Conservation (phyloP, 805 yeast species). For the Wickerhamomyces sydowiorum region DNA sequence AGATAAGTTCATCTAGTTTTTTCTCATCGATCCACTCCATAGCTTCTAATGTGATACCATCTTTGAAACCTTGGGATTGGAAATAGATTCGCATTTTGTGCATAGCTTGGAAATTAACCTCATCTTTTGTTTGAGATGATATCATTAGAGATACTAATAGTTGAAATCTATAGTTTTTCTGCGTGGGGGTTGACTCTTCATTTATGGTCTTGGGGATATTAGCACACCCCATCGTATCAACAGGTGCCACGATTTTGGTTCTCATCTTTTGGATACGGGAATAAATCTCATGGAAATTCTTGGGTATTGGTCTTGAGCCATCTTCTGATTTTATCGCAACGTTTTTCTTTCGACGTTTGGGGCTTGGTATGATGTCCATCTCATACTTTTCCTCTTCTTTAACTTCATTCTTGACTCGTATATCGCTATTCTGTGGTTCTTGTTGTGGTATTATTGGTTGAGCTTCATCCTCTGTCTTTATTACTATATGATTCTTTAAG, state of each 20-base stretch:
- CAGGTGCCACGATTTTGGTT: conserved; percentile 64
- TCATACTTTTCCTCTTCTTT: conserved; percentile 4
- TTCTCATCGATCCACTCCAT: conserved; percentile 43
- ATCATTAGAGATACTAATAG: conserved; percentile 76
- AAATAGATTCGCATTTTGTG: conserved; percentile 46
- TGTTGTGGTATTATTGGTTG: background rate
- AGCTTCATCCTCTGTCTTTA: background rate
- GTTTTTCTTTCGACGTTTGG: conserved; percentile 4
- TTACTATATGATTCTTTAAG: background rate
- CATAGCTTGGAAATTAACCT: conserved; percentile 73
- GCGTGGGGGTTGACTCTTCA: conserved; percentile 23
- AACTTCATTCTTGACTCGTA: conserved; percentile 3
- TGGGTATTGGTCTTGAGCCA: conserved; percentile 23
- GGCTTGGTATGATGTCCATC: conserved; percentile 1
- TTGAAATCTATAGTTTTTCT: conserved; percentile 56
- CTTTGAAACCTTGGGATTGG: conserved; percentile 31
- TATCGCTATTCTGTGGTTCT: background rate
- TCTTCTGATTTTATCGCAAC: background rate
- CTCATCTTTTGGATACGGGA: conserved; percentile 65
- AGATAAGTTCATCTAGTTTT: conserved; percentile 60
- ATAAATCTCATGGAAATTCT: conserved; percentile 51
- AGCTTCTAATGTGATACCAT: conserved; percentile 56
- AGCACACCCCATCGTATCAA: conserved; percentile 85
- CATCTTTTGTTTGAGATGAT: conserved; percentile 90
- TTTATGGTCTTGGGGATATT: conserved; percentile 37